Base-by-base conservation (phyloP, 1,139 yeast genomes). In the Hansenula sp. region DNA sequence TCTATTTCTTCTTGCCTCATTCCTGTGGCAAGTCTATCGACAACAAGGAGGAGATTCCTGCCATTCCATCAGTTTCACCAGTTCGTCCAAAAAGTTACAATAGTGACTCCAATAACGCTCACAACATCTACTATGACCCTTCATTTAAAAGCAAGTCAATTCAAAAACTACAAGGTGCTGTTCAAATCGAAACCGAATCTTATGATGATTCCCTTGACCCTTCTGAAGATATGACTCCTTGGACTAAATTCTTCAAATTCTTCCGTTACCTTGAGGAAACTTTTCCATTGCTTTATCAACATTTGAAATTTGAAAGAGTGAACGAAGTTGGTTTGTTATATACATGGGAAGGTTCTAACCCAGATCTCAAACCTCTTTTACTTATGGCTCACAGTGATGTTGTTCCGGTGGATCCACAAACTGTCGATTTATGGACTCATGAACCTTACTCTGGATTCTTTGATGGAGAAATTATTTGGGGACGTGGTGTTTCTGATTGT, bases 371-470 rank as follows among this genome's bases (percentile, higher is more conserved):
- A 58, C 95, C 95, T 7, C 50, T 81, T 12, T 55, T 86, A 59
- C 65, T 85, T 34, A 73, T 81, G 61, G 89, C 90, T 5, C 96
- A 87, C 60, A 87, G 80, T 59, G 95, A 86, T 56, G 86, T 82
- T 2, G 95, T 87, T n/a, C 95, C 95, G 0, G 82, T 85, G 12
- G 80, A 79, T 51, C 61, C 64, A 25, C 78, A 66, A 18, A 74
- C 87, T 9, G 56, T 71, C 32, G 65, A 59, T 29, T 66, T 72
- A 37, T 86, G 96, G 96, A 69, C 66, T 3, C 71, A 77, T 53
- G 81, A 82, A 12, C 95, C 95, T 18, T 84, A 77, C 47, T 69
- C 70, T 9, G 95, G 86, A 4, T 69, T 73, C 51, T 84, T 66
- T 53, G 95, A 84, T 52, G 47, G 47, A 22, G 32, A 37, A 10